Base-by-base conservation (phyloP, 176 grass and related monocot genomes). In the Musa schizocarpa region DNA sequence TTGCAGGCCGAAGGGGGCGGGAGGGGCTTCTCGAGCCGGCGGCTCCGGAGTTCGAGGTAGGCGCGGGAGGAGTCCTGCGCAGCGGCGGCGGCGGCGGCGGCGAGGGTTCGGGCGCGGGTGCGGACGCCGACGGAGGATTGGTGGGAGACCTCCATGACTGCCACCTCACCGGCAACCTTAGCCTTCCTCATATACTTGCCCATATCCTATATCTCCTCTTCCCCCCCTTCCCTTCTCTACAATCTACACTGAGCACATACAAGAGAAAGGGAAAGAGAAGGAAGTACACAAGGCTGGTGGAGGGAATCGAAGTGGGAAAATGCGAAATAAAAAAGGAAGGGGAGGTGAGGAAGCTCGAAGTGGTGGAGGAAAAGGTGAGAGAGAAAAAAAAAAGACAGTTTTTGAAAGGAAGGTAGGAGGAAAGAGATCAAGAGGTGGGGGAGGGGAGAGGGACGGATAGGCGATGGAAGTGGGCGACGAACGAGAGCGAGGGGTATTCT, bases 161-260 rank as follows among this genome's bases (percentile, higher is more conserved):
- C 78, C 27, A 80, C 78, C 78, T 80, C 78, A 48, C 78, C 69
- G 20, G 57, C 73, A 13, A 73, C 54, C 78, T 80, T 80, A 13
- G 34, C 78, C 69, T 80, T 80, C 13, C 68, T 50, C 69, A 80
- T 73, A 59, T 80, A 80, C 78, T 80, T 80, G 2, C 78, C 78
- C 78, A 80, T 80, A 16, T 13, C 51, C 34, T 61, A 20, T 21
- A 50, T 23, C 34, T 43, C 34, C 34, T 43, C 4, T 5, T 43
- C 34, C 34, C 34, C 29, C 34, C 4, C 34, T 43, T 43, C 34
- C 4, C 34, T 43, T 6, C 29, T 29, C 34, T 43, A 43, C 34
- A 6, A 43, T 6, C 61, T 7, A 69, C 1, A 0, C 50, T 3
- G 20, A 48, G 25, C 65, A 54, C 25, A 55, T 50, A 51, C 43